Base-by-base conservation (phyloP, 345 rosid genomes). In the Geranium rotundifolium region DNA sequence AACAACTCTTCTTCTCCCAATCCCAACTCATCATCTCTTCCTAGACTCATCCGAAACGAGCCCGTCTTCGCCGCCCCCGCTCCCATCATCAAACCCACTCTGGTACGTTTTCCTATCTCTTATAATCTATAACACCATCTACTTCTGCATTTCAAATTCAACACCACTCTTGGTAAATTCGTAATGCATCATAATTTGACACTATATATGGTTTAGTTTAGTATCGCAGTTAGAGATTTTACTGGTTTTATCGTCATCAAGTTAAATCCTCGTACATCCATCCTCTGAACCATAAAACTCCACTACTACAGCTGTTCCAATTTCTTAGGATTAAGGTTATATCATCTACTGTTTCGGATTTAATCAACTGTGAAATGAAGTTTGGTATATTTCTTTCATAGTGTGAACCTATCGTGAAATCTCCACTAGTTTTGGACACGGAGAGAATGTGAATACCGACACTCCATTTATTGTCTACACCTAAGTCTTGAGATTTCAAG, bases 1-100 rank as follows among this genome's bases (percentile, higher is more conserved):
- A 72, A 58, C 60, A 65, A 62, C 41, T 1, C 1, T 0, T 34
- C 41, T 8, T 34, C 41, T 34, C 41, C 41, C 65, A 55, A 73
- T 27, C 60, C 81, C 50, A n/a, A 59, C 62, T 50, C 27, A 23
- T 23, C 27, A 23, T 23, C 79, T 29, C 72, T 62, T 71, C 96
- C 96, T 18, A 72, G 80, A 13, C 89, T 89, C 70, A 85, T 87
- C 73, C 74, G 90, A 14, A 79, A 83, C 81, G 76, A 85, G 67
- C 95, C 96, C 9, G 86, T 90, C 62, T 80, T 90, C 34, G 82
- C 95, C 34, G 83, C 95, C 61, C 85, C 91, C 55, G 69, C 86
- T 62, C 93, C 93, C 50, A 63, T 83, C 69, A 65, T 84, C 76
- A 72, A 66, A 67, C 61, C 76, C 59, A 79, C 39, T 52, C 56